Evolutionary conservation across 805 yeast genomes (phyloP), one percentile per base, ranked within the genome.

Genomic region (Myxozyma vanderwaltii): DNA sequence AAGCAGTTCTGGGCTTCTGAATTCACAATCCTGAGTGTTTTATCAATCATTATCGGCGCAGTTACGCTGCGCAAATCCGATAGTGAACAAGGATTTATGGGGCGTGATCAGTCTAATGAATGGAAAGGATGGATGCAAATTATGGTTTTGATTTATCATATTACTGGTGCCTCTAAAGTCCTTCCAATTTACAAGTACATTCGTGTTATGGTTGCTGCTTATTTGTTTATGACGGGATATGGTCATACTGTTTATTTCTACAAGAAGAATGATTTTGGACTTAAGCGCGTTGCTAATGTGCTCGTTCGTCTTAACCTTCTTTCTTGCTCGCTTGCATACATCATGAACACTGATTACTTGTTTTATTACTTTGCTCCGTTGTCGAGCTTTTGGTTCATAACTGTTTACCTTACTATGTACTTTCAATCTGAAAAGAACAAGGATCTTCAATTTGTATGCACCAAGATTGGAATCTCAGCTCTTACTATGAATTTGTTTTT

Each of bases 111-210:
- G 63, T 60, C 64, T 13, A 62, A 66, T 31, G 69, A 66, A 38
- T 66, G 69, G 69, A 66, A 66, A 47, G 69, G 69, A 7, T 66
- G 69, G 69, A 66, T 66, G 69, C 69, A 66, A 59, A 49, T 66
- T 41, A 51, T 63, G 45, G 63, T 66, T 47, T 52, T 66, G 44
- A 64, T 66, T 43, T 66, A 66, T 47, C 69, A 66, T 43, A 66
- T 66, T 54, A 66, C 69, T 19, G 69, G 69, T 4, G 69, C 69
- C 27, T 66, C 69, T 15, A 63, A 61, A 52, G 58, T 66, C 15
- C 44, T 66, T 29, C 63, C 69, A 23, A 66, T 66, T 38, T 66
- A 66, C 64, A 66, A 66, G 51, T 45, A 58, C 29, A 64, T 66
- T 26, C 63, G 69, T 6, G 64, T 66, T 23, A 47, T 59, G 65